phyloP scores from a whole-genome alignment of 768 basidiomycete species.

The Candolleomyces eurysporus region DNA sequence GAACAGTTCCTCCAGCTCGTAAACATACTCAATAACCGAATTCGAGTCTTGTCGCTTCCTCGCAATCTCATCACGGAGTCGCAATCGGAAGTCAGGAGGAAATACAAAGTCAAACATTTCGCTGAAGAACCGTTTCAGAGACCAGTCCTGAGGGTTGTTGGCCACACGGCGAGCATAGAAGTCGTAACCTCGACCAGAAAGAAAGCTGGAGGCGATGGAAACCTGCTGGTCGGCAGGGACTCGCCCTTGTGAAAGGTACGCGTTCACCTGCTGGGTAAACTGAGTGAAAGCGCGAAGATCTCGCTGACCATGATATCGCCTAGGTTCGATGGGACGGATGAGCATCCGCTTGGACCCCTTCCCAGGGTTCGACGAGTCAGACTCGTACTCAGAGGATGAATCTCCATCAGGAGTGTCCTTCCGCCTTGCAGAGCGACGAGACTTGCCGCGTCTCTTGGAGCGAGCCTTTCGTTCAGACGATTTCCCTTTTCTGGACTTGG shows the following conservation, averaged over 20 bases:
- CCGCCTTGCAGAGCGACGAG: background rate
- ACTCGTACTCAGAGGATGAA: background rate
- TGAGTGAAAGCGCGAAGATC: slow-evolving; percentile 13
- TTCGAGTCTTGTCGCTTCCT: slow-evolving; percentile 20
- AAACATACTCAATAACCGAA: slow-evolving; percentile 26
- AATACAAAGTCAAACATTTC: slow-evolving; percentile 37
- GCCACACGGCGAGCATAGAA: slow-evolving; percentile 32
- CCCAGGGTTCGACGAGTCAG: background rate
- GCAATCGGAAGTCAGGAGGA: slow-evolving; percentile 23
- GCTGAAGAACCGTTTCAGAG: slow-evolving; percentile 24
- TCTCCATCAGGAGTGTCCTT: background rate
- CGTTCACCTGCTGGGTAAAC: slow-evolving; percentile 16
- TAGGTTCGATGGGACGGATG: slow-evolving; percentile 15
- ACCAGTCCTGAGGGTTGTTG: slow-evolving; percentile 21
- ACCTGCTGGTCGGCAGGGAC: slow-evolving; percentile 6
- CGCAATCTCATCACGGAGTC: slow-evolving; percentile 25
- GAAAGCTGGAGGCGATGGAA: slow-evolving; percentile 21
- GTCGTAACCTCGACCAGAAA: slow-evolving; percentile 27
- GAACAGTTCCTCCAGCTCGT: slow-evolving; percentile 31
- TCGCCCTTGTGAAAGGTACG: slow-evolving; percentile 16
- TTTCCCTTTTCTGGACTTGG: no score
- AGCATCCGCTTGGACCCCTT: background rate
- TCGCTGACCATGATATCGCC: slow-evolving; percentile 17
- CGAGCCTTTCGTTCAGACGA: no score
- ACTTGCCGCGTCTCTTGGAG: no score